phyloP scores from a whole-genome alignment of 2,329 filamentous ascomycete species.

The Fusarium sp. region DNA sequence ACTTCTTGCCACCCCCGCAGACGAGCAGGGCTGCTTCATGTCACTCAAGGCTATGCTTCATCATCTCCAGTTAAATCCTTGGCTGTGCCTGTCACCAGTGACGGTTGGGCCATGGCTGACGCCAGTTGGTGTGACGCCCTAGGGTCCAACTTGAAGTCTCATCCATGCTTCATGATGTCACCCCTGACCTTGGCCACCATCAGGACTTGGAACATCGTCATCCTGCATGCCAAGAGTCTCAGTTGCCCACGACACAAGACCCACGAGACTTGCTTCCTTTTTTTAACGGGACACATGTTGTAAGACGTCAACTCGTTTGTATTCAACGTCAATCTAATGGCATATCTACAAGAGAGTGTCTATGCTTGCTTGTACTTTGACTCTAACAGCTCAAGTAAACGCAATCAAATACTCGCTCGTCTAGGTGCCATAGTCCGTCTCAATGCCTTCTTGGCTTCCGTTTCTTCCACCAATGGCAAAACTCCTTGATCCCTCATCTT shows the following conservation, averaged over 20 bases:
- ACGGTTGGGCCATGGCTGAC: conserved; percentile 9
- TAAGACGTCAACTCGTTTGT: not conserved
- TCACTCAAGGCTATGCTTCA: not conserved
- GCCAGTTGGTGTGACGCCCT: conserved; percentile 22
- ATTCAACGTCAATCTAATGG: not conserved
- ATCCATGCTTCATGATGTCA: conserved; percentile 42
- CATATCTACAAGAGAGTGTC: not conserved
- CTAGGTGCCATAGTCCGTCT: conserved; percentile 83
- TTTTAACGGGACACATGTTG: not conserved
- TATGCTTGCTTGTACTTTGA: not conserved
- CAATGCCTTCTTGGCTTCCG: conserved; percentile 80
- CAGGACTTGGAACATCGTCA: conserved; percentile 20
- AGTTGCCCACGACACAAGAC: not conserved
- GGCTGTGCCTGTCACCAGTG: not conserved
- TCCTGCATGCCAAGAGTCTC: conserved; percentile 8
- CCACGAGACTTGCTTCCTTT: not conserved
- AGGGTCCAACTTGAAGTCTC: conserved; percentile 18
- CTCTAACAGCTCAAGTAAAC: not conserved
- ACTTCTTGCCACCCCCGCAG: conserved; percentile 2
- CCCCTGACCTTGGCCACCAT: conserved; percentile 28
- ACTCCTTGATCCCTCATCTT: conserved; percentile 82
- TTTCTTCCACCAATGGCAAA: conserved; percentile 76
- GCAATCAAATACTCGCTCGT: conserved; percentile 77
- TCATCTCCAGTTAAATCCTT: not conserved
- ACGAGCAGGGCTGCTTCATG: not conserved